These are phyloP conservation scores for Hemerocallis citrina DNA, from an alignment of 106 monocot genomes.

Conservation along the genomic window DNA sequence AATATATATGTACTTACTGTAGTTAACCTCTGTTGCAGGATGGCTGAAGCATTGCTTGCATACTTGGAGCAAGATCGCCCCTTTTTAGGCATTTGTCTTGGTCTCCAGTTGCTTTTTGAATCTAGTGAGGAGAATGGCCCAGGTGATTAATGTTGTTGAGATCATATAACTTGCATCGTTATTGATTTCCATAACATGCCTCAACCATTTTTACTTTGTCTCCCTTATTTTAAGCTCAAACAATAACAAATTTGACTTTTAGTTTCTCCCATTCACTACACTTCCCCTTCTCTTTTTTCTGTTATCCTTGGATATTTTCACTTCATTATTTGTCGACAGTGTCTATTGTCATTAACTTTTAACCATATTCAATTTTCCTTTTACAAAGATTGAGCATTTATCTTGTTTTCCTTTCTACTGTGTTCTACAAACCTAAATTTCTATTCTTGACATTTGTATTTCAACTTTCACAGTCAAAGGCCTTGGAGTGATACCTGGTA, in stretches of 20 bases:
- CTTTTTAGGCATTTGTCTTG: conserved; percentile 92
- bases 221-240: too few relatives aligned
- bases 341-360: not conserved
- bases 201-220: too few relatives aligned
- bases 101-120: conserved; percentile 91
- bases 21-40: conserved; percentile 21
- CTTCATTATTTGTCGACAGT: not conserved
- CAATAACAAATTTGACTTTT: too few relatives aligned
- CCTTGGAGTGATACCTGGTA: conserved; percentile 84
- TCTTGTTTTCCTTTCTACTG: not conserved
- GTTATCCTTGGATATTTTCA: not conserved
- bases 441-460: not conserved
- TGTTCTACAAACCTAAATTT: not conserved
- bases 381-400: not conserved
- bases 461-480: conserved; percentile 60
- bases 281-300: not conserved
- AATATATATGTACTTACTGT: not conserved
- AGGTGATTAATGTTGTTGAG: conserved; percentile 27
- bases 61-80: conserved; percentile 76
- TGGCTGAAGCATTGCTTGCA: conserved; percentile 71
- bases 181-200: too few relatives aligned
- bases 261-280: too few relatives aligned
- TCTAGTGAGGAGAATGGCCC: conserved; percentile 92
- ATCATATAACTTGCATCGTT: too few relatives aligned
- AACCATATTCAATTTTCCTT: not conserved